A percentile compares a stretch with the other conserved stretches of the same genome.
Evolutionary conservation across 768 basidiomycete species (phyloP).

Genomic region (Tricholomella constricta): DNA sequence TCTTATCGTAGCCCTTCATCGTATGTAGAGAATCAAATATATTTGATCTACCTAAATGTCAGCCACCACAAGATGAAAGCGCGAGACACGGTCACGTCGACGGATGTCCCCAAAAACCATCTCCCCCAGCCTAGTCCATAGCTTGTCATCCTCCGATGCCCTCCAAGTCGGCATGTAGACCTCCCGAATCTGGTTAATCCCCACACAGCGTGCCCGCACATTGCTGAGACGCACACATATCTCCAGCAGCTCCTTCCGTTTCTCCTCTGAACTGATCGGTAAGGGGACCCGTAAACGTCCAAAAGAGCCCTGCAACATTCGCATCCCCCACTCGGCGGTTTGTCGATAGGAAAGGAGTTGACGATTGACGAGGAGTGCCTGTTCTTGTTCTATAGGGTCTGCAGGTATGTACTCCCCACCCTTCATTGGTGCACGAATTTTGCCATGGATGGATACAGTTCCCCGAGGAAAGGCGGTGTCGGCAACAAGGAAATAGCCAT

Average conservation of each 20-base stretch:
- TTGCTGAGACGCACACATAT: conserved; percentile 36
- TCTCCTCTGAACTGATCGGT: conserved; percentile 26
- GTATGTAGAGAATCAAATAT: too few relatives aligned
- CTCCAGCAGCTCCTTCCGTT: conserved; percentile 36
- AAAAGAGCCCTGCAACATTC: conserved; percentile 46
- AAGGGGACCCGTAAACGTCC: conserved; percentile 45
- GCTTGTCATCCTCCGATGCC: conserved; percentile 1
- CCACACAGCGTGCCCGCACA: conserved; percentile 32
- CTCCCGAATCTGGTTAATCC: conserved; percentile 42
- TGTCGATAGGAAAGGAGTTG: conserved; percentile 48
- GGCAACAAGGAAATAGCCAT: conserved; percentile 33
- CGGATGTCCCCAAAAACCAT: conserved; percentile 2
- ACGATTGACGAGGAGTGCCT: conserved; percentile 2
- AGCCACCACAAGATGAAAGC: not conserved
- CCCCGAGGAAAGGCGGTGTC: conserved; percentile 38
- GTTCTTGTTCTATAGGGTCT: not conserved
- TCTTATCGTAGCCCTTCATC: too few relatives aligned
- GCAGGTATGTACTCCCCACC: conserved; percentile 17
- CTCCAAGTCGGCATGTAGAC: conserved; percentile 22
- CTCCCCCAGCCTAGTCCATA: not conserved
- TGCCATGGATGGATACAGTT: conserved; percentile 18
- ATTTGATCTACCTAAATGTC: too few relatives aligned
- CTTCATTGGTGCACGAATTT: conserved; percentile 33
- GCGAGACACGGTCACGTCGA: not conserved
- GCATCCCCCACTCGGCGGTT: conserved; percentile 57